These are phyloP conservation scores for Talaromyces adpressus DNA, from an alignment of 495 filamentous ascomycete genomes.

Conservation along the genomic window DNA sequence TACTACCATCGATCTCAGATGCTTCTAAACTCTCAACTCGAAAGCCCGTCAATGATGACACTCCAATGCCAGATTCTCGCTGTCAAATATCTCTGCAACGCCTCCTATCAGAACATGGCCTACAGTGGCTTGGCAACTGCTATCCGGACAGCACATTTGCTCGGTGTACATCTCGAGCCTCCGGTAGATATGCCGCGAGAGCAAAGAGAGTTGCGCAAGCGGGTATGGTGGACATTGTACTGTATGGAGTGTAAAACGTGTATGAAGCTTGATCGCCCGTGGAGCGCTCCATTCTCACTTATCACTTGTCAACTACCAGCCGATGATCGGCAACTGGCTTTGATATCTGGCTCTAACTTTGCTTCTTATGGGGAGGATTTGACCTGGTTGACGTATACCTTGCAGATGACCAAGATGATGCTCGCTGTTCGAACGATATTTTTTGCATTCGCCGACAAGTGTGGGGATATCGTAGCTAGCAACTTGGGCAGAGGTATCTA, in stretches of 20 bases:
- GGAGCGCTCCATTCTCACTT: constrained; percentile 19
- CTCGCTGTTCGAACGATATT: constrained; percentile 29
- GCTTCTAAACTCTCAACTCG: constrained; percentile 36
- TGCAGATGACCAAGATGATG: constrained; percentile 33
- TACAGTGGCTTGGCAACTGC: constrained; percentile 32
- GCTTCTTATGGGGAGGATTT: constrained; percentile 27
- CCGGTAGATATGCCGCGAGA: constrained; percentile 23
- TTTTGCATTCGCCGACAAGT: constrained; percentile 24
- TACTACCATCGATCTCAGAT: constrained; percentile 40
- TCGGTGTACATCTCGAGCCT: constrained; percentile 48
- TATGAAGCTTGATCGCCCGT: constrained; percentile 48
- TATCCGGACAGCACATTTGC: constrained; percentile 39
- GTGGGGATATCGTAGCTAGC: not conserved
- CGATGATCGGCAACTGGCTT: constrained; percentile 26
- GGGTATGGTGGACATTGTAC: constrained; percentile 49
- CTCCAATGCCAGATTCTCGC: constrained; percentile 45
- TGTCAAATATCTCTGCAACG: constrained; percentile 37
- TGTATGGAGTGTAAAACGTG: constrained; percentile 38
- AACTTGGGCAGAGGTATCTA: not conserved
- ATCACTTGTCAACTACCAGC: constrained; percentile 31
- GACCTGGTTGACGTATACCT: constrained; percentile 33
- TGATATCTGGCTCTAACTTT: constrained; percentile 29
- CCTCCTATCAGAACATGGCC: constrained; percentile 44
- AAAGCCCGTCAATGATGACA: constrained; percentile 42
- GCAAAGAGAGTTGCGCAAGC: constrained; percentile 34